A percentile compares a stretch with the other conserved stretches of the same genome.
Conservation (phyloP, 495 filamentous ascomycete genomes). For the Penicillium malachiteum region DNA sequence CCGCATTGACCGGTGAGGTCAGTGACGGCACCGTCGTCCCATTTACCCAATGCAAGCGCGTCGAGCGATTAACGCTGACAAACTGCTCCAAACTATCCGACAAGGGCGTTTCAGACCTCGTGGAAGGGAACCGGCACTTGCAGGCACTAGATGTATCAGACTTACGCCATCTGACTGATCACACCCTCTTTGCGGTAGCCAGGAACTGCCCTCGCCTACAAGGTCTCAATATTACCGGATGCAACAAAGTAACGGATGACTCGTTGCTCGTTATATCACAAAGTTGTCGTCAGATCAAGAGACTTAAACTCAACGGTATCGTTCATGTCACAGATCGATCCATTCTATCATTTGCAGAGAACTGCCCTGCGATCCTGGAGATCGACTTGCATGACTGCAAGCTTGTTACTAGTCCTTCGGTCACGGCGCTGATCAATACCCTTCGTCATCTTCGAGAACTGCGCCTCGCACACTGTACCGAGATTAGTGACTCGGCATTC, state of each 20-base stretch:
- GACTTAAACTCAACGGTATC: conserved; percentile 95
- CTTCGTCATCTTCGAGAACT: conserved; percentile 84
- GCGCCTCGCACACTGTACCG: conserved; percentile 76
- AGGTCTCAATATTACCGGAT: conserved; percentile 89
- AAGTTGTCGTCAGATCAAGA: conserved; percentile 81
- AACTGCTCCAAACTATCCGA: conserved; percentile 86
- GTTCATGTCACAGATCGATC: conserved; percentile 72
- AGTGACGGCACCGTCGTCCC: conserved; percentile 87
- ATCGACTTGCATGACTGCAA: conserved; percentile 91
- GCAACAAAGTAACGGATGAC: conserved; percentile 78
- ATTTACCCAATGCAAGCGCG: conserved; percentile 78
- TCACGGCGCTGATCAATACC: conserved; percentile 73
- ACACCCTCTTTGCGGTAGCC: conserved; percentile 76
- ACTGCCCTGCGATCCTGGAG: conserved; percentile 90
- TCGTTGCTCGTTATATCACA: conserved; percentile 79
- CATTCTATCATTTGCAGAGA: conserved; percentile 78
- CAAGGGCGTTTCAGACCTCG: conserved; percentile 71
- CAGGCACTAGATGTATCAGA: conserved; percentile 90
- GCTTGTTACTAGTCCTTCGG: conserved; percentile 72
- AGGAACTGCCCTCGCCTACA: conserved; percentile 81
- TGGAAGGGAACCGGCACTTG: conserved; percentile 76
- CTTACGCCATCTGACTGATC: conserved; percentile 74
- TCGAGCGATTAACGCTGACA: conserved; percentile 92
- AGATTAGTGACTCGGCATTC: conserved; percentile 84
- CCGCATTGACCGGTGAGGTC: conserved; percentile 69